Conservation (phyloP, 371 early-diverging fungal genomes). For the Mortierella sp. region DNA sequence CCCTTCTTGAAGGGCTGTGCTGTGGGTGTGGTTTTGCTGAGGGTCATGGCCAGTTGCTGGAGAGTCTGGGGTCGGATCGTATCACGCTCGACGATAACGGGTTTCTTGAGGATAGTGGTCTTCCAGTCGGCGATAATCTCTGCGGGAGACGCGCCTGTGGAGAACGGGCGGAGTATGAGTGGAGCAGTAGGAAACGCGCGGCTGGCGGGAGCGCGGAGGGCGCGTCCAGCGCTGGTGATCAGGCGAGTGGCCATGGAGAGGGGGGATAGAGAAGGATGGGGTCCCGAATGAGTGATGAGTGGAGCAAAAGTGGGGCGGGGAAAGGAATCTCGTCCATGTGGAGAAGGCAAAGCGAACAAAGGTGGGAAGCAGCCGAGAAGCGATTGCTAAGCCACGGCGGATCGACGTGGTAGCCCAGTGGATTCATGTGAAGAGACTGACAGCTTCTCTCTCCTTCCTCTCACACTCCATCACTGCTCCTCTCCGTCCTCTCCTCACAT, state of each 20-base stretch:
- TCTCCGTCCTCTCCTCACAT: not conserved
- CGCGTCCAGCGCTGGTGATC: too few relatives aligned
- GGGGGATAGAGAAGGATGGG: too few relatives aligned
- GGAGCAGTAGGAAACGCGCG: not conserved
- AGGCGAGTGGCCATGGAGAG: too few relatives aligned
- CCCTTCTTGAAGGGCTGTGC: conserved; percentile 35
- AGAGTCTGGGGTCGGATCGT: conserved; percentile 43
- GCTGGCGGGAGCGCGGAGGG: not conserved
- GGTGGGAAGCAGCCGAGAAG: too few relatives aligned
- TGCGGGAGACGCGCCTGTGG: conserved; percentile 14
- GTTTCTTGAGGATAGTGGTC: conserved; percentile 27
- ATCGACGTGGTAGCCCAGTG: too few relatives aligned
- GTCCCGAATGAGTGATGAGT: too few relatives aligned
- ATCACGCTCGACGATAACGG: conserved; percentile 39
- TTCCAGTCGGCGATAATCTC: conserved; percentile 44
- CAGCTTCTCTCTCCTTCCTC: not conserved
- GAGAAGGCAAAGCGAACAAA: too few relatives aligned
- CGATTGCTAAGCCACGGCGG: too few relatives aligned
- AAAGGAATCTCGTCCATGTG: too few relatives aligned
- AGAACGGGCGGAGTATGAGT: conserved; percentile 17
- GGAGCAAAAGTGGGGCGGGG: too few relatives aligned
- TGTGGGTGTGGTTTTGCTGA: conserved; percentile 55
- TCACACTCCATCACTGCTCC: not conserved
- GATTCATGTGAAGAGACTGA: not conserved
- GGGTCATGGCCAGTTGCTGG: conserved; percentile 40